Evolutionary conservation across 345 rosid genomes (phyloP).

Genomic region (Rhodomyrtus tomentosa): DNA sequence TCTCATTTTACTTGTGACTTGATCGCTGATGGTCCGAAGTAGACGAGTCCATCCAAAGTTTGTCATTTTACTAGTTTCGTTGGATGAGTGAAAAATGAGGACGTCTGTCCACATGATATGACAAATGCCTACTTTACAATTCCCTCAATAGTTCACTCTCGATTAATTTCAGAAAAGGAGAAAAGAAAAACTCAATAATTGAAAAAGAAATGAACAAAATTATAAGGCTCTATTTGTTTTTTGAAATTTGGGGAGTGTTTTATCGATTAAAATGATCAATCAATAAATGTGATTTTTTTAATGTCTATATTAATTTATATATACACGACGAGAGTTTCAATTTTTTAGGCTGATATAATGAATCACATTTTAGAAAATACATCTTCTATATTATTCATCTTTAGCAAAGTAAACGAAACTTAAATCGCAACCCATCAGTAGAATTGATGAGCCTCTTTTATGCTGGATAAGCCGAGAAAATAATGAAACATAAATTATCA

Average conservation of each 20-base stretch:
- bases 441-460: neutral
- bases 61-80: neutral
- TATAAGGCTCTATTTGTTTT: neutral
- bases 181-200: no score
- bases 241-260: no score
- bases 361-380: no score
- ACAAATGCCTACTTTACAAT: neutral
- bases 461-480: neutral
- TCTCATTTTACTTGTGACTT: neutral
- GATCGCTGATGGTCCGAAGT: no score
- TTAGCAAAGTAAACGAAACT: no score
- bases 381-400: no score
- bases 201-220: neutral
- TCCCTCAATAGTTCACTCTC: neutral
- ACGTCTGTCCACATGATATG: neutral
- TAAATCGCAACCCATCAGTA: neutral
- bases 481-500: neutral
- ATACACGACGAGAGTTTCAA: no score
- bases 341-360: no score
- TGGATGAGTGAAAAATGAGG: neutral
- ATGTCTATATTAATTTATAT: no score
- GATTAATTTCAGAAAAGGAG: neutral
- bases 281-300: no score
- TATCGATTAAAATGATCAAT: no score
- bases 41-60: no score